Base-by-base conservation (phyloP, 179 eudicot species). In the Heliamphora pulchella region DNA sequence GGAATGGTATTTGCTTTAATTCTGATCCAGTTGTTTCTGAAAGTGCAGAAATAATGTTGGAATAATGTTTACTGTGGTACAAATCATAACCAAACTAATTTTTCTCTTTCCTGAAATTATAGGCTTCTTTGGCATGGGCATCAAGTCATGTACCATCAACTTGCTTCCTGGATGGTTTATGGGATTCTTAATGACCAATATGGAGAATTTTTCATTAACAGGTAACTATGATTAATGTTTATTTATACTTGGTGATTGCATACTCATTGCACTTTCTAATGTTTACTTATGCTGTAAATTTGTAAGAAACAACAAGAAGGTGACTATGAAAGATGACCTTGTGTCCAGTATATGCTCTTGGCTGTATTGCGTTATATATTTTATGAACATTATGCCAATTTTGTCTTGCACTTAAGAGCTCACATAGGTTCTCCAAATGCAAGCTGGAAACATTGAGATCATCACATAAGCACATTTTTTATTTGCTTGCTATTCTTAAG, bases 121-220 rank as follows among this genome's bases (percentile, higher is more conserved):
- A 96, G 98, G 88, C 91, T 96, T 77, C 93, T 92, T 79, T 96
- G 99, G 99, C 99, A 94, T 86, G 99, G 97, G 43, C 99, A 96
- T 87, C 99, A 96, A 83, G 99, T 96, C 74, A 87, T 96, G 99
- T 96, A 89, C 81, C 92, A 96, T 85, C 99, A 96, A 86, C 93
- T 96, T 78, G 89, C 96, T 65, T 91, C 94, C 74, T 96, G 99
- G 99, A 89, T 92, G 97, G 96, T 96, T 68, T 96, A 96, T 84
- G 99, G 99, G 66, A 90, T 96, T 83, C 91, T 96, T 74, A 97
- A 91, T 87, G 99, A 96, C 81, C 93, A 94, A 77, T 86, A 94
- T 88, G 91, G 87, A 77, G 99, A 96, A 83, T 94, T 94, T 80
- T 96, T 94, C 75, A 88, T 96, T 66, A 86, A 82, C 87, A 94